Evolutionary conservation across 2,329 filamentous ascomycete genomes (phyloP).

Genomic region (Fusarium sp.): DNA sequence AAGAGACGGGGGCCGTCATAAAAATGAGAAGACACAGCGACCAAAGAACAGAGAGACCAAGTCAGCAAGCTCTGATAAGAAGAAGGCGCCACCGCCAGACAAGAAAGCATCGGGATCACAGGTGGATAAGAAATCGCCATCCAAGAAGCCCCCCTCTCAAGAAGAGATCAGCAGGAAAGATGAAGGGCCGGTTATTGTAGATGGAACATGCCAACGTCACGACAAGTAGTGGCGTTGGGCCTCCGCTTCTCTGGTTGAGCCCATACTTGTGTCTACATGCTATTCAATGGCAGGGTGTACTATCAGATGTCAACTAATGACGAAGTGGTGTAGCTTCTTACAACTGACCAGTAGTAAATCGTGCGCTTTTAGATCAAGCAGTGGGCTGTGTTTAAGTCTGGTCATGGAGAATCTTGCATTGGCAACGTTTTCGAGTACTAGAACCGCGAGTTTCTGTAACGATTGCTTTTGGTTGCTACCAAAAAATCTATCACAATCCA

Average conservation of each 20-base stretch:
- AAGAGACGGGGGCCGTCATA: constrained; percentile 1
- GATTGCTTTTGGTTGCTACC: not conserved
- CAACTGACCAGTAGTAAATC: not conserved
- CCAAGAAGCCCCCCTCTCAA: constrained; percentile 16
- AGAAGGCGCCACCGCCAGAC: constrained; percentile 18
- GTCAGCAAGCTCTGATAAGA: constrained; percentile 23
- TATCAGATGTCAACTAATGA: not conserved
- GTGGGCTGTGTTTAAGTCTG: not conserved
- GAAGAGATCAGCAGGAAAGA: constrained; percentile 21
- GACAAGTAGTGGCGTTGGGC: constrained; percentile 11
- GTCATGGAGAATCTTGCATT: not conserved
- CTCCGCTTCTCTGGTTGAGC: not conserved
- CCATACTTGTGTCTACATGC: not conserved
- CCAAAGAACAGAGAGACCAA: constrained; percentile 33
- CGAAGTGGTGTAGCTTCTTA: not conserved
- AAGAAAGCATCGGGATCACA: constrained; percentile 20
- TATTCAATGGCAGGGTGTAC: not conserved
- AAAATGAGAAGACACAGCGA: constrained; percentile 20
- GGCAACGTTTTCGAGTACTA: not conserved
- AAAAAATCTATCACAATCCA: not conserved
- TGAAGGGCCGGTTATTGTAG: constrained; percentile 30
- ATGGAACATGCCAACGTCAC: constrained; percentile 35
- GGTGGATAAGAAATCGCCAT: constrained; percentile 26
- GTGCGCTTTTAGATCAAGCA: not conserved
- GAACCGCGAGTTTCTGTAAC: not conserved